Conservation (phyloP, 352 stramenopile genomes). For the Phytophthora quininea region DNA sequence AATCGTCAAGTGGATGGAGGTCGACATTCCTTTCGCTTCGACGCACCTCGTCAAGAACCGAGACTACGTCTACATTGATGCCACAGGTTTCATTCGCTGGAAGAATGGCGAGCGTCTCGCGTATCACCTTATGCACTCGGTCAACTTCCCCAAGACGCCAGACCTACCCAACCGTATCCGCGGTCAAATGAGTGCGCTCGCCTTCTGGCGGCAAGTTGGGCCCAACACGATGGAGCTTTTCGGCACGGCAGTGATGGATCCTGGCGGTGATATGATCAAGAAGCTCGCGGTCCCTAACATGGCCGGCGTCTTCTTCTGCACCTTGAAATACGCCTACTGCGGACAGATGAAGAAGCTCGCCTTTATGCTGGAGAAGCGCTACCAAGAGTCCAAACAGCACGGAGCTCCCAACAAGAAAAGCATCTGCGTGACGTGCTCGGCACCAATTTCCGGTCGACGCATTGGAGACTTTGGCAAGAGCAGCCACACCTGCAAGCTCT, state of each 20-base stretch:
- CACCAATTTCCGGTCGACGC: constrained; percentile 17
- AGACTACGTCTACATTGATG: constrained; percentile 47
- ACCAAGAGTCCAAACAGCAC: constrained; percentile 32
- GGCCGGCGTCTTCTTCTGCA: constrained; percentile 29
- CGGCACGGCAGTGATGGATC: constrained; percentile 40
- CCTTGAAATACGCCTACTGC: constrained; percentile 37
- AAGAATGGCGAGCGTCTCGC: constrained; percentile 37
- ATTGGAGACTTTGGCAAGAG: constrained; percentile 32
- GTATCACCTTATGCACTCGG: constrained; percentile 44
- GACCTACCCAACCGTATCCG: constrained; percentile 55
- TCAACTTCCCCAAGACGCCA: constrained; percentile 39
- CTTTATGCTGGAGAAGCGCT: constrained; percentile 45
- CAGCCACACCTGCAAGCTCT: constrained; percentile 41
- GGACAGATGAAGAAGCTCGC: constrained; percentile 46
- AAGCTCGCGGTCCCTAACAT: constrained; percentile 31
- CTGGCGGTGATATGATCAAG: constrained; percentile 38
- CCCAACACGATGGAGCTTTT: constrained; percentile 55
- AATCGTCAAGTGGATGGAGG: constrained; percentile 48
- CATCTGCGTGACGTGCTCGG: constrained; percentile 36
- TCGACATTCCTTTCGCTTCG: constrained; percentile 51
- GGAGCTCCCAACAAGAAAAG: constrained; percentile 21
- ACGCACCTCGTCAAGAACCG: constrained; percentile 39
- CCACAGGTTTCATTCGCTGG: constrained; percentile 24
- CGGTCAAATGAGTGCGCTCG: constrained; percentile 45
- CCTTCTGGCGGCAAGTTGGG: constrained; percentile 50